Evolutionary conservation across 257 asterid genomes (phyloP), one percentile per base, ranked within the genome.

Genomic region (Thymus quinquecostatus): DNA sequence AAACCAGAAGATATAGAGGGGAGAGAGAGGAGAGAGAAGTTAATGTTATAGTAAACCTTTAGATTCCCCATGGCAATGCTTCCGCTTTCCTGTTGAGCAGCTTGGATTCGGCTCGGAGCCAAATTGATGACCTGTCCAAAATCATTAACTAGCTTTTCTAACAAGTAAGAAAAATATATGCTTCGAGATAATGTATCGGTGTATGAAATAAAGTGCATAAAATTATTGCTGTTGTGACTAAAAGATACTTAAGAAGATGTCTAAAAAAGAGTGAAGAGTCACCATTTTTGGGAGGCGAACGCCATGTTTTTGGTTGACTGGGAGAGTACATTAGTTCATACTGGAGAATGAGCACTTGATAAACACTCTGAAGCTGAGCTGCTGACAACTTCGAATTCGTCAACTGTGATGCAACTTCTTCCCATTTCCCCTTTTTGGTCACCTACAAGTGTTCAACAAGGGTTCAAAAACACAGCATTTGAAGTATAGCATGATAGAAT

Each of bases 361-460:
- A 88, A n/a, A 82, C 64, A 27, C 72, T 86, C 65, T 81, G 87
- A 72, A 88, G 82, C 68, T 88, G 94, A 74, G 75, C 65, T 36
- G 89, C 82, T 64, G 82, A 45, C 36, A 83, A 65, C 61, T 74
- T 77, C 61, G 55, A 38, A 64, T 79, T 79, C 66, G 77, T 21
- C 21, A 21, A 73, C 60, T 76, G 69, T 30, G 81, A 65, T 66
- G 87, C 90, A 60, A 91, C 84, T 38, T 86, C 97, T 6, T 81
- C 83, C 97, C 97, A 91, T 78, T 81, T 86, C 13, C 87, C 87
- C 72, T 45, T 77, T 75, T 72, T 82, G 6, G 86, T 85, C 57
- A 88, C 96, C 97, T 91, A 68, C 50, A 68, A 34, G 1, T 3
- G 29, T 28, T 33, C 34, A 10, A 47, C 48, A 64, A 47, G 32